Percentiles rank a stretch among this genome's conserved stretches.
Conservation (phyloP, 2,329 filamentous ascomycete genomes). For the Fusarium penzigii region DNA sequence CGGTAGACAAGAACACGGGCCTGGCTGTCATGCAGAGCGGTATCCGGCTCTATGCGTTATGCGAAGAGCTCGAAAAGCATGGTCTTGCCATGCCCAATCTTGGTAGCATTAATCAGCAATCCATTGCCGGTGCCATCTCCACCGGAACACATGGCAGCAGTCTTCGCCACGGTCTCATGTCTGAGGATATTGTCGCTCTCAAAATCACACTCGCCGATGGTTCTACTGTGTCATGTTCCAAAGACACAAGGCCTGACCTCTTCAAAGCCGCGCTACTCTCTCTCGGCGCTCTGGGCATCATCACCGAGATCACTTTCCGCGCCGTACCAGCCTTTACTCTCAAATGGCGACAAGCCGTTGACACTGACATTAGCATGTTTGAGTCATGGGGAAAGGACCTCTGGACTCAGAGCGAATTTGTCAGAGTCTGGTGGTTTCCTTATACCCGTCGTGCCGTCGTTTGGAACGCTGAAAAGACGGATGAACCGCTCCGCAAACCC, state of each 20-base stretch:
- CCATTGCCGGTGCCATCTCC: constrained; percentile 85
- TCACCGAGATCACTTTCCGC: constrained; percentile 85
- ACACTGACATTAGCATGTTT: constrained; percentile 68
- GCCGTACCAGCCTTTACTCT: constrained; percentile 82
- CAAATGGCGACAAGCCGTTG: constrained; percentile 80
- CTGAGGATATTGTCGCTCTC: constrained; percentile 72
- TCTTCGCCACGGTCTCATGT: constrained; percentile 79
- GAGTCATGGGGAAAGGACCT: constrained; percentile 70
- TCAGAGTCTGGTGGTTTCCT: constrained; percentile 96
- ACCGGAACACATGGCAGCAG: constrained; percentile 94
- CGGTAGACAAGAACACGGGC: constrained; percentile 65
- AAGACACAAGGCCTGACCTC: constrained; percentile 70
- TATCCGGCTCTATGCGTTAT: constrained; percentile 76
- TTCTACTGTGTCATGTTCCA: constrained; percentile 68
- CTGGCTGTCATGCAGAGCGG: constrained; percentile 82
- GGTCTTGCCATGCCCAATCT: constrained; percentile 88
- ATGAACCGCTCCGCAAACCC: constrained; percentile 59
- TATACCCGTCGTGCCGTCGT: constrained; percentile 86
- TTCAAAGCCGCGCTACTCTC: constrained; percentile 88
- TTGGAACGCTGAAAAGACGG: constrained; percentile 83
- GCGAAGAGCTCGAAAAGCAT: constrained; percentile 69
- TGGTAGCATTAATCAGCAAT: constrained; percentile 94
- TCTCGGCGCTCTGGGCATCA: constrained; percentile 85
- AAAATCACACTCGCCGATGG: constrained; percentile 84
- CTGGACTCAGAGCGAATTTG: constrained; percentile 86